Evolutionary conservation across 1,284 basidiomycete genomes (phyloP), one percentile per base, ranked within the genome.

Genomic region (Pseudozyma sp.): DNA sequence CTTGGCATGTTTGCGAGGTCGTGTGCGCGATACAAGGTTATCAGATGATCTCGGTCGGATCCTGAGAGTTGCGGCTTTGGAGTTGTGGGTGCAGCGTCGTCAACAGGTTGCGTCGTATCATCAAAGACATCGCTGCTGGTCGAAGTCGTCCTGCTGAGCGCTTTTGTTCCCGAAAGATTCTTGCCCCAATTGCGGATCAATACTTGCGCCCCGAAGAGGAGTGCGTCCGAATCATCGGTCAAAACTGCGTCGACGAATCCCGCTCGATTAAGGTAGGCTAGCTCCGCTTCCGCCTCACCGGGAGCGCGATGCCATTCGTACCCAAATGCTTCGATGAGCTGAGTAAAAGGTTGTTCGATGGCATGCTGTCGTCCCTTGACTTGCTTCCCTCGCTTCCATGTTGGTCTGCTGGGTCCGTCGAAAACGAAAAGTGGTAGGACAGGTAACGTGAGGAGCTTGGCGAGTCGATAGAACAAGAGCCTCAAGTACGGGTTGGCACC

Each of bases 251-350:
- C 96, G 57, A 98, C 92, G 59, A 92, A 85, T 0, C 93, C 93
- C 38, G 91, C 89, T 5, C 87, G 86, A 78, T 93, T 94, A 71
- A 98, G 87, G 68, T 92, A 91, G 0, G 96, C 96, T 0, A 99
- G 88, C 82, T 99, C 96, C 0, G 96, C 96, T 85, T 99, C 96
- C 0, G 96, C 96, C 85, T 98, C 96, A 12, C 94, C 96, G 0
- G 93, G 93, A 6, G 96, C 96, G 90, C 92, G 68, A 21, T 52
- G 31, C 47, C 66, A 44, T 7, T 63, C 92, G 73, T 93, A 93
- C 0, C 95, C 94, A 86, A 95, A 95, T 0, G 92, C 91, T 56
- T 92, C 90, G 5, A 97, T 90, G 56, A 97, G 91, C 42, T 93
- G 52, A 4, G 65, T 59, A 35, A 81, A 78, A 0, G 70, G 70